phyloP scores from a whole-genome alignment of 352 stramenopile genomes.

The Pythium chondricola region DNA sequence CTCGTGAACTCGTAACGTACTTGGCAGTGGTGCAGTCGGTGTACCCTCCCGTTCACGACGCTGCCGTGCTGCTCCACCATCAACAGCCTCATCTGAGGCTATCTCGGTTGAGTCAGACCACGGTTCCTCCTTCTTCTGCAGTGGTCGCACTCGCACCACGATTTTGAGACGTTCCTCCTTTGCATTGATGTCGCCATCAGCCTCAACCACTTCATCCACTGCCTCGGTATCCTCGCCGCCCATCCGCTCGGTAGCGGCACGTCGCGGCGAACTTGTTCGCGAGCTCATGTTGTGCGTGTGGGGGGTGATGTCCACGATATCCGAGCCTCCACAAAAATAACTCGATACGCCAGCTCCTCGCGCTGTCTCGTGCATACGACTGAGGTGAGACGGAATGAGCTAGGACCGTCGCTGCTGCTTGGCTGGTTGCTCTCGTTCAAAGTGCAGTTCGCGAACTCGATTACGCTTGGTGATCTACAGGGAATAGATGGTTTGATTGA shows the following conservation, averaged over 20 bases:
- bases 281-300: too few species aligned
- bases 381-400: too few species aligned
- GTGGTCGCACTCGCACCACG: slow-evolving; percentile 45
- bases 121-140: slow-evolving; percentile 41
- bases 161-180: slow-evolving; percentile 59
- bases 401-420: too few species aligned
- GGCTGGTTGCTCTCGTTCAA: background rate
- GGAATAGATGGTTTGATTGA: background rate
- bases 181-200: background rate
- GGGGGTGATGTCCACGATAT: too few species aligned
- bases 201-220: background rate
- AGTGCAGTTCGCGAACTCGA: slow-evolving; percentile 14
- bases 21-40: background rate
- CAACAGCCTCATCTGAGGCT: background rate
- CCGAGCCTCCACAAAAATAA: too few species aligned
- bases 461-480: slow-evolving; percentile 18
- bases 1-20: slow-evolving; percentile 13
- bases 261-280: too few species aligned
- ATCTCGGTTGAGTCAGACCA: slow-evolving; percentile 14
- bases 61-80: background rate
- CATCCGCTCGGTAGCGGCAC: too few species aligned
- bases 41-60: background rate
- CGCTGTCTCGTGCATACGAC: too few species aligned
- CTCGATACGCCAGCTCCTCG: too few species aligned
- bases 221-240: background rate